phyloP scores from a whole-genome alignment of 805 yeast species.

The Metschnikowia reukaufii region DNA sequence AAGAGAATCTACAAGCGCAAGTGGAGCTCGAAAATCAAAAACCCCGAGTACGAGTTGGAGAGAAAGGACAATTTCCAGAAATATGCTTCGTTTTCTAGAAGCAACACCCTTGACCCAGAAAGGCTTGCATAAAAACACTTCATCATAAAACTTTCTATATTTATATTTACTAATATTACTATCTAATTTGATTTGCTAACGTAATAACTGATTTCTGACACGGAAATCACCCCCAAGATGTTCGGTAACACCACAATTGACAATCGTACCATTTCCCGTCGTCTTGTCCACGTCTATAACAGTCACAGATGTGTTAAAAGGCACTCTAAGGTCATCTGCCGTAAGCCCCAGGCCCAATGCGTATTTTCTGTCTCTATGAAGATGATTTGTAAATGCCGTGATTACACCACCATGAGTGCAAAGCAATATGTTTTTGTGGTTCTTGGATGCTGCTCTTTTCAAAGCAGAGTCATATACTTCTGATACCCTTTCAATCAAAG shows the following conservation, averaged over 20 bases:
- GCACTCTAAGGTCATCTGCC: constrained; percentile 50
- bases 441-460: constrained; percentile 32
- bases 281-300: constrained; percentile 55
- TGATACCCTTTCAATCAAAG: constrained; percentile 50
- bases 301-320: constrained; percentile 75
- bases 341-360: constrained; percentile 38
- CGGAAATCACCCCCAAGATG: constrained; percentile 55
- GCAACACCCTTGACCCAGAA: constrained; percentile 43
- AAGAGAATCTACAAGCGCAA: constrained; percentile 36
- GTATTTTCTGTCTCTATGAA: constrained; percentile 42
- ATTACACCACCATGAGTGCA: constrained; percentile 85
- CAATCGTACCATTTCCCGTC: constrained; percentile 44
- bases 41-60: constrained; percentile 66
- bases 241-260: constrained; percentile 61
- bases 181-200: background rate
- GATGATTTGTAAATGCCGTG: constrained; percentile 54
- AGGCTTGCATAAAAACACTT: constrained; percentile 10
- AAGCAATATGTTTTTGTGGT: constrained; percentile 51
- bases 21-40: constrained; percentile 37
- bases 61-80: constrained; percentile 61
- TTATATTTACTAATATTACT: background rate
- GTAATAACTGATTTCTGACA: constrained; percentile 22
- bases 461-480: constrained; percentile 46
- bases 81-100: constrained; percentile 58
- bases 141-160: background rate